A percentile compares a stretch with the other conserved stretches of the same genome.
Evolutionary conservation across 192 early-diverging fungal genomes (phyloP).

Genomic region (Helicostylum pulchrum): DNA sequence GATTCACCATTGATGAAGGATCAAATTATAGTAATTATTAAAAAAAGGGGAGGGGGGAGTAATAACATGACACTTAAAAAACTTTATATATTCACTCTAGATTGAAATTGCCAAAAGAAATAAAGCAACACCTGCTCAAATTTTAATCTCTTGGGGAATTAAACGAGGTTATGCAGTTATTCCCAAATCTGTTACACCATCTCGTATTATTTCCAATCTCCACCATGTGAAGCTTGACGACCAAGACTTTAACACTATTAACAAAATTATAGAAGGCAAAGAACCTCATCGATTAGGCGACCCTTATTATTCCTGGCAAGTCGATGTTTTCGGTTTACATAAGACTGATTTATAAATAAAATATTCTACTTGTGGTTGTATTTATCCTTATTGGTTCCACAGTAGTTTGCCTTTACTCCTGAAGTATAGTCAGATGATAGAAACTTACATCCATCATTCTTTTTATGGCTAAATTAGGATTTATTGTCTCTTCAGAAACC

Average conservation of each 20-base stretch:
- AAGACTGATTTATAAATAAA: background rate
- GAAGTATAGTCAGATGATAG: no score
- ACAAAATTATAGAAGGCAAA: background rate
- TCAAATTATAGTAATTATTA: slow-evolving; percentile 19
- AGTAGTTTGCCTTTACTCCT: no score
- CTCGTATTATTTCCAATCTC: slow-evolving; percentile 27
- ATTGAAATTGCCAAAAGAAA: slow-evolving; percentile 66
- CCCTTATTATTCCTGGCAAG: slow-evolving; percentile 11
- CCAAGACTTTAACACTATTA: slow-evolving; percentile 8
- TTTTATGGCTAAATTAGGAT: no score
- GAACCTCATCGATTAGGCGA: slow-evolving; percentile 6
- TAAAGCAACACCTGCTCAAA: slow-evolving; percentile 63
- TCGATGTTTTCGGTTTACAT: slow-evolving; percentile 14
- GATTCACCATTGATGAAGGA: slow-evolving; percentile 27
- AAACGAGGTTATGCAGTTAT: slow-evolving; percentile 74
- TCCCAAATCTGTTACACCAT: slow-evolving; percentile 72
- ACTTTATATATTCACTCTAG: slow-evolving; percentile 7
- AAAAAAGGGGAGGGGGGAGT: no score
- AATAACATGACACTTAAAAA: no score
- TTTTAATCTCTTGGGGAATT: slow-evolving; percentile 71
- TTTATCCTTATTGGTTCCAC: no score
- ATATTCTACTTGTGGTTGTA: background rate
- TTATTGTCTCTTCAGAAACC: no score
- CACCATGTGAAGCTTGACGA: slow-evolving; percentile 3
- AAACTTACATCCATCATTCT: no score